Evolutionary conservation across 345 rosid species (phyloP).

Genomic region (Ceriops zippeliana): DNA sequence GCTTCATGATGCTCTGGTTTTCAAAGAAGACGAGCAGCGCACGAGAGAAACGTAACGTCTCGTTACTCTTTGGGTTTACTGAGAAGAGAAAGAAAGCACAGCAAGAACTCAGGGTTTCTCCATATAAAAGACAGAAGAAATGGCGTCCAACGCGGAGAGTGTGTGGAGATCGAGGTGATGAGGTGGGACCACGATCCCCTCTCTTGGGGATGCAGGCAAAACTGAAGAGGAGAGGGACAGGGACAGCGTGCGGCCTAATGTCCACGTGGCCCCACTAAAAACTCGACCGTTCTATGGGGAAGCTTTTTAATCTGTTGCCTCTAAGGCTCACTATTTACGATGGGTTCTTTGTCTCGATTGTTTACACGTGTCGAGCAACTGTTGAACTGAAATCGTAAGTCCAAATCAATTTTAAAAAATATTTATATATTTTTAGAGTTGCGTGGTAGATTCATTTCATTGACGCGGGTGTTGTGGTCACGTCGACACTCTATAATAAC

Average conservation of each 20-base stretch:
- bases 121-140: too few relatives aligned
- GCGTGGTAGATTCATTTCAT: background rate
- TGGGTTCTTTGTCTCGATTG: background rate
- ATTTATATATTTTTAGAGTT: background rate
- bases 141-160: background rate
- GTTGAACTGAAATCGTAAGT: background rate
- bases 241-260: background rate
- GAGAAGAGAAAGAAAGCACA: too few relatives aligned
- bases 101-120: too few relatives aligned
- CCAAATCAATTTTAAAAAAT: too few relatives aligned
- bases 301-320: background rate
- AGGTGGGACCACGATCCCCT: conserved; percentile 11
- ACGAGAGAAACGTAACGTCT: background rate
- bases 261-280: conserved; percentile 13
- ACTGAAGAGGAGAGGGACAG: background rate
- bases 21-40: background rate
- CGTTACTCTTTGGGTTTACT: too few relatives aligned
- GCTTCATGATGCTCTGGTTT: conserved; percentile 10
- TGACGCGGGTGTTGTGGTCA: background rate
- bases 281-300: conserved; percentile 16
- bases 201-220: conserved; percentile 7
- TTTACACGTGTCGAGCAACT: background rate
- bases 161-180: conserved; percentile 9
- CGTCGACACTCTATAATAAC: background rate
- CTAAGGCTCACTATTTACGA: conserved; percentile 2